These are phyloP conservation scores for Lipomyces japonicus DNA, from an alignment of 805 yeast species.

Conservation along the genomic window DNA sequence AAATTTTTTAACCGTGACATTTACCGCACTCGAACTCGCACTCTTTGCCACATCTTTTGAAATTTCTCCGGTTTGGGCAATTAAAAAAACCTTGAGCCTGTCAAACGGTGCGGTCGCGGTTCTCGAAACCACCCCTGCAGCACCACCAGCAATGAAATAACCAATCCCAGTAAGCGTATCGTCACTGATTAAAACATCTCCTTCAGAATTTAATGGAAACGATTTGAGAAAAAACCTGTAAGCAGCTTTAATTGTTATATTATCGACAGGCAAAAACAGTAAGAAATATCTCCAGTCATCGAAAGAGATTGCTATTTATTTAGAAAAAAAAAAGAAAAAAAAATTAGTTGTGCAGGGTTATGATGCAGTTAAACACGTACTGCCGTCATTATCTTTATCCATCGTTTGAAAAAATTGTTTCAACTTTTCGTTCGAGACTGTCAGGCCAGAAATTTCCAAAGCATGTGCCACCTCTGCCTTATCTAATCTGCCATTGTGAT, in stretches of 20 bases:
- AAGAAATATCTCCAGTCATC: conserved; percentile 84
- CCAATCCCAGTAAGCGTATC: conserved; percentile 83
- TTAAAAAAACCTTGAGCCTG: conserved; percentile 85
- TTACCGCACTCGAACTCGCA: conserved; percentile 31
- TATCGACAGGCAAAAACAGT: conserved; percentile 73
- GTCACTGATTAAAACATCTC: conserved; percentile 80
- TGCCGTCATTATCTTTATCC: conserved; percentile 39
- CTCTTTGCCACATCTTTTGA: conserved; percentile 35
- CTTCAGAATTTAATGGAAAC: conserved; percentile 79
- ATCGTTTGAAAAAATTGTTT: conserved; percentile 53
- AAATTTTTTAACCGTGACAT: conserved; percentile 41
- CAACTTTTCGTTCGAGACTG: conserved; percentile 51
- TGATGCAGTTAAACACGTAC: conserved; percentile 37
- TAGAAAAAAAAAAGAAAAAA: too few relatives aligned
- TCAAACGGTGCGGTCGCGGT: conserved; percentile 97
- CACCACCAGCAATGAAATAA: conserved; percentile 89
- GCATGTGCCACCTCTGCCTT: conserved; percentile 65
- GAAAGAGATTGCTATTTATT: conserved; percentile 50
- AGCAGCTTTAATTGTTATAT: conserved; percentile 58
- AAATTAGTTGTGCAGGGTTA: conserved; percentile 47
- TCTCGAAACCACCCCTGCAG: conserved; percentile 92
- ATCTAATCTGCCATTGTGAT: conserved; percentile 40
- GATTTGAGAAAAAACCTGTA: conserved; percentile 76
- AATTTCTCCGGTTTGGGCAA: conserved; percentile 63
- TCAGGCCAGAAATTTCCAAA: conserved; percentile 51